Conservation (phyloP, 1,284 basidiomycete species). For the Calocybe gambosa region DNA sequence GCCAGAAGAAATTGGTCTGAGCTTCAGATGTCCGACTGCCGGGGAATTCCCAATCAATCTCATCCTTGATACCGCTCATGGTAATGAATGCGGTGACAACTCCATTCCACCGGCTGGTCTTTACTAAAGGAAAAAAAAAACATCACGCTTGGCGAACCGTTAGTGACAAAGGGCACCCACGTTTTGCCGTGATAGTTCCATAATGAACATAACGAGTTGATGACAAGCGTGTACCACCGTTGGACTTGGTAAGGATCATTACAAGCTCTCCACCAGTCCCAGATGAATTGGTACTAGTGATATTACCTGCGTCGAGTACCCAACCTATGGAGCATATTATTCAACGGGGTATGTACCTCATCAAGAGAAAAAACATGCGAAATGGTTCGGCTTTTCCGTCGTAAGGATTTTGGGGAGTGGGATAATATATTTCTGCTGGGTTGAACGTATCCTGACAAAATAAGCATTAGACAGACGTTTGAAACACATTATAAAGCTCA, state of each 20-base stretch:
- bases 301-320: conserved; percentile 61
- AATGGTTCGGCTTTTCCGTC: too few species aligned
- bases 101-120: conserved; percentile 62
- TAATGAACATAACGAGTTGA: conserved; percentile 80
- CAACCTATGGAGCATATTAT: conserved; percentile 46
- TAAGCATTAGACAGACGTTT: background rate
- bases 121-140: background rate
- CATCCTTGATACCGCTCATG: conserved; percentile 81
- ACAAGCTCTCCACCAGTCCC: conserved; percentile 49
- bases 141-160: background rate
- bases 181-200: conserved; percentile 64
- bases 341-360: too few species aligned
- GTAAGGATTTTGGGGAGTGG: background rate
- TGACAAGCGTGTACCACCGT: conserved; percentile 71
- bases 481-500: background rate
- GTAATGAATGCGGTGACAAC: conserved; percentile 82
- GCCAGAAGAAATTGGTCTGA: conserved; percentile 78
- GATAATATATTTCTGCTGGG: too few species aligned
- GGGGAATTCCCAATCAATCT: conserved; percentile 84
- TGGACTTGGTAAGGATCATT: conserved; percentile 57
- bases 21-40: conserved; percentile 53
- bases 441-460: background rate
- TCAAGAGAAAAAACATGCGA: too few species aligned
- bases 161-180: conserved; percentile 35
- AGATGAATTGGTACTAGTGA: conserved; percentile 56